These are phyloP conservation scores for Coemansia reversa DNA, from an alignment of 192 early-diverging fungal genomes.

Conservation along the genomic window DNA sequence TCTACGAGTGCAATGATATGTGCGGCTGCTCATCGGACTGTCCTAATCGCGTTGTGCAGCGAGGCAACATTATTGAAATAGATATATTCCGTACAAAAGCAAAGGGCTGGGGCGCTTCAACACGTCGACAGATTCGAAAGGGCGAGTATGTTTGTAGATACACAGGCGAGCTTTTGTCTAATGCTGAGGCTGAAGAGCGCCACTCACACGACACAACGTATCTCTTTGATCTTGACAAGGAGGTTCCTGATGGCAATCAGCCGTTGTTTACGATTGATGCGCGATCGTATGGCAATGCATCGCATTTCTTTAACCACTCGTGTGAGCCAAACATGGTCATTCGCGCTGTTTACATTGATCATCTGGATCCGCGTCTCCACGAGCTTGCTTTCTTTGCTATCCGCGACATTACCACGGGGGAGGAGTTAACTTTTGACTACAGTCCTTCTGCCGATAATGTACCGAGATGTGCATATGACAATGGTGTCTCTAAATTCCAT, in stretches of 20 bases:
- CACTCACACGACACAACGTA: slow-evolving; percentile 34
- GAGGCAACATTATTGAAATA: slow-evolving; percentile 35
- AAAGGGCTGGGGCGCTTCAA: slow-evolving; percentile 49
- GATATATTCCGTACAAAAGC: slow-evolving; percentile 32
- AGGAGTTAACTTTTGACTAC: slow-evolving; percentile 98
- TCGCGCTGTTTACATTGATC: slow-evolving; percentile 59
- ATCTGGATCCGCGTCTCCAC: slow-evolving; percentile 74
- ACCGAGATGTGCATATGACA: background rate
- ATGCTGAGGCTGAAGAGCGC: slow-evolving; percentile 70
- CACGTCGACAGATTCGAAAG: slow-evolving; percentile 23
- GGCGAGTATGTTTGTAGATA: slow-evolving; percentile 95
- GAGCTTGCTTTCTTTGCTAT: slow-evolving; percentile 94
- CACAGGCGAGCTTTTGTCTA: slow-evolving; percentile 90
- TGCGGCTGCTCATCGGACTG: slow-evolving; percentile 47
- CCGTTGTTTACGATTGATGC: slow-evolving; percentile 93
- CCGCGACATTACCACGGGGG: slow-evolving; percentile 64
- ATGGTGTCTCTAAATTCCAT: slow-evolving; percentile 14
- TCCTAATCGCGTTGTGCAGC: slow-evolving; percentile 54
- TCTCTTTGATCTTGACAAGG: slow-evolving; percentile 75
- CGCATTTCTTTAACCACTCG: slow-evolving; percentile 98
- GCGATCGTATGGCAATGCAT: slow-evolving; percentile 82
- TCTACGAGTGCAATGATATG: slow-evolving; percentile 50
- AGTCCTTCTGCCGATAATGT: slow-evolving; percentile 56
- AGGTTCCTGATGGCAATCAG: slow-evolving; percentile 80
- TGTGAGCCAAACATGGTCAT: slow-evolving; percentile 86